A percentile compares a stretch with the other conserved stretches of the same genome.
phyloP scores from a whole-genome alignment of 192 early-diverging fungal genomes.

The Coemansia guatemalensis region DNA sequence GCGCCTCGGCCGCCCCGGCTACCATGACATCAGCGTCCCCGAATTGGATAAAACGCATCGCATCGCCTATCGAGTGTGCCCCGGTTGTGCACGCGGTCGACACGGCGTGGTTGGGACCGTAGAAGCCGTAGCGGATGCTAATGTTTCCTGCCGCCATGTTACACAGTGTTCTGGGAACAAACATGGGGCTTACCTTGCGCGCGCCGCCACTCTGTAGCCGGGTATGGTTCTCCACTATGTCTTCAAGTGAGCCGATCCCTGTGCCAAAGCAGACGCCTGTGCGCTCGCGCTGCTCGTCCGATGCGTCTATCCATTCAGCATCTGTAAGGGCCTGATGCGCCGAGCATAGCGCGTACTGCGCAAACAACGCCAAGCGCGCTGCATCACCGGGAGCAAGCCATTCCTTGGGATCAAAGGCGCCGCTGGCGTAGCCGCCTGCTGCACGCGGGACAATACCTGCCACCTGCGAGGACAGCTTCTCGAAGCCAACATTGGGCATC shows the following conservation, averaged over 20 bases:
- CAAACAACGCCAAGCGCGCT: constrained; percentile 76
- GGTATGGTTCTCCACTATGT: constrained; percentile 62
- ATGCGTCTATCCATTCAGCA: constrained; percentile 64
- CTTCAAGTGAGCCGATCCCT: constrained; percentile 90
- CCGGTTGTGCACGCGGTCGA: constrained; percentile 97
- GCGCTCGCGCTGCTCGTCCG: constrained; percentile 61
- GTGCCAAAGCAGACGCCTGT: constrained; percentile 92
- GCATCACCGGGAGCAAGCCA: constrained; percentile 78
- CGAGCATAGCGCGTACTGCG: constrained; percentile 81
- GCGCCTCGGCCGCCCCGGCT: constrained; percentile 87
- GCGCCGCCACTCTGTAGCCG: constrained; percentile 58
- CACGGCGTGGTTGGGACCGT: constrained; percentile 90
- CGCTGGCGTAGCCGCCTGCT: constrained; percentile 49
- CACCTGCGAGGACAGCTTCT: constrained; percentile 71
- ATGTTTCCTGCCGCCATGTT: constrained; percentile 96
- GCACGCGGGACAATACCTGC: constrained; percentile 66
- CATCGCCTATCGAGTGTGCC: constrained; percentile 93
- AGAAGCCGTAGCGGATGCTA: constrained; percentile 78
- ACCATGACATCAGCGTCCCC: constrained; percentile 96
- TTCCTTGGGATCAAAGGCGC: constrained; percentile 69
- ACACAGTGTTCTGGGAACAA: constrained; percentile 85
- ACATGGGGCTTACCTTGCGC: constrained; percentile 82
- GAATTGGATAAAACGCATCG: constrained; percentile 86
- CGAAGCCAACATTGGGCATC: constrained; percentile 50
- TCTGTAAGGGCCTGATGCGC: constrained; percentile 85